phyloP scores from a whole-genome alignment of 306 rosid species.

The Cucurbita moschata region DNA sequence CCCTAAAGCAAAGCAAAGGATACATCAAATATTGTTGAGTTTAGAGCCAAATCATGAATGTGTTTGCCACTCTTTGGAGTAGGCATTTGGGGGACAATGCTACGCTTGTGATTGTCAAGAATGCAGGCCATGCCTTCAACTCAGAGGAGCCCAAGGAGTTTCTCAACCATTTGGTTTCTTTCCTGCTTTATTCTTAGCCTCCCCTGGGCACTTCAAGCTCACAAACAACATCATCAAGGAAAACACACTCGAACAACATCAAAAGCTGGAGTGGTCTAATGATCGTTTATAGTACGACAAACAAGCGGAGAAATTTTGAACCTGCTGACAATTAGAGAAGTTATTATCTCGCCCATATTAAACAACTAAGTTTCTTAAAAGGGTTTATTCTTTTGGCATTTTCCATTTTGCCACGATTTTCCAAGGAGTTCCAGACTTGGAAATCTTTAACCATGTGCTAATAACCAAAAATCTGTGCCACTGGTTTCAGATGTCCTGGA shows the following conservation, averaged over 20 bases:
- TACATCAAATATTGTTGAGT: background rate
- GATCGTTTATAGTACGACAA: background rate
- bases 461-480: background rate
- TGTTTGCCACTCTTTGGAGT: background rate
- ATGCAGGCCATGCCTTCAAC: constrained; percentile 61
- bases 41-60: background rate
- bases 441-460: background rate
- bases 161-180: constrained; percentile 33
- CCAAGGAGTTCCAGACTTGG: background rate
- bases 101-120: constrained; percentile 42
- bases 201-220: background rate
- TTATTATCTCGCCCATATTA: background rate
- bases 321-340: too few species aligned
- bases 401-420: background rate
- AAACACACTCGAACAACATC: background rate
- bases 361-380: too few species aligned
- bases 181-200: constrained; percentile 23
- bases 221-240: background rate
- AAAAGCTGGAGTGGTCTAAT: background rate
- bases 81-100: constrained; percentile 70
- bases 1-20: background rate
- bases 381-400: too few species aligned
- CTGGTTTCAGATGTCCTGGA: too few species aligned
- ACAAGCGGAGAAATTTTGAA: background rate
- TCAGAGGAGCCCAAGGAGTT: constrained; percentile 50